These are phyloP conservation scores for Tilletia horrida DNA, from an alignment of 1,284 basidiomycete species.

Conservation along the genomic window DNA sequence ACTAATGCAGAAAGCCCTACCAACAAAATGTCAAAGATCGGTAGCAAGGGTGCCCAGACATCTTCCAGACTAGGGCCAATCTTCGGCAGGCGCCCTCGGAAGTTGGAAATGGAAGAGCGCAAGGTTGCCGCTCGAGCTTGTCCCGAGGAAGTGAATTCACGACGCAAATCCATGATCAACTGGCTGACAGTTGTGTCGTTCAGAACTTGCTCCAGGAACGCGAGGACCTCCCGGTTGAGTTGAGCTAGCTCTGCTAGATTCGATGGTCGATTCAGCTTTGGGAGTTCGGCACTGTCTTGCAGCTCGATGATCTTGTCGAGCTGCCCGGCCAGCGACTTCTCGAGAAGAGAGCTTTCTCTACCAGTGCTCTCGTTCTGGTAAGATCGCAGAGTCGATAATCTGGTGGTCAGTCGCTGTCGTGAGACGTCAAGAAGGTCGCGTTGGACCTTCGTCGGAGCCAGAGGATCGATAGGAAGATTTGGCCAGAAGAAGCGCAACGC, in stretches of 20 bases:
- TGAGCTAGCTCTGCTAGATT: conserved; percentile 66
- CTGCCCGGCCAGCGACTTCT: conserved; percentile 35
- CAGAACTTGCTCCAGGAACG: conserved; percentile 41
- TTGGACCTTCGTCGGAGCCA: conserved; percentile 65
- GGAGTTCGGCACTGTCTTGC: conserved; percentile 9
- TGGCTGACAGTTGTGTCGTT: conserved; percentile 37
- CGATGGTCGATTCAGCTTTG: conserved; percentile 50
- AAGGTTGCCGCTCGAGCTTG: conserved; percentile 48
- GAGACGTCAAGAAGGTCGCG: conserved; percentile 58
- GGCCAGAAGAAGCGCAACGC: conserved; percentile 77
- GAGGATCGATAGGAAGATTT: conserved; percentile 81
- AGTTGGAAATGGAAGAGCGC: conserved; percentile 55
- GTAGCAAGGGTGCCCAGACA: conserved; percentile 58
- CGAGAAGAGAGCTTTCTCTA: conserved; percentile 61
- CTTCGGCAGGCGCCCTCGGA: conserved; percentile 57
- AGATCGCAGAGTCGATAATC: conserved; percentile 63
- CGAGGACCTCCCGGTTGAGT: conserved; percentile 74
- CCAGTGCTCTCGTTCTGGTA: conserved; percentile 68
- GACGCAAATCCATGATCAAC: conserved; percentile 40
- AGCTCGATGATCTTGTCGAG: conserved; percentile 29
- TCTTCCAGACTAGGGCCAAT: conserved; percentile 64
- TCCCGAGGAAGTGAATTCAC: conserved; percentile 24
- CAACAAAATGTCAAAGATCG: conserved; percentile 66
- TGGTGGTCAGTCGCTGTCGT: conserved; percentile 59
- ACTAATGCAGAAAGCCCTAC: conserved; percentile 69